Percentiles rank a stretch among this genome's conserved stretches.
Conservation (phyloP, 192 early-diverging fungal species). For the Gamsiella multidivaricata region DNA sequence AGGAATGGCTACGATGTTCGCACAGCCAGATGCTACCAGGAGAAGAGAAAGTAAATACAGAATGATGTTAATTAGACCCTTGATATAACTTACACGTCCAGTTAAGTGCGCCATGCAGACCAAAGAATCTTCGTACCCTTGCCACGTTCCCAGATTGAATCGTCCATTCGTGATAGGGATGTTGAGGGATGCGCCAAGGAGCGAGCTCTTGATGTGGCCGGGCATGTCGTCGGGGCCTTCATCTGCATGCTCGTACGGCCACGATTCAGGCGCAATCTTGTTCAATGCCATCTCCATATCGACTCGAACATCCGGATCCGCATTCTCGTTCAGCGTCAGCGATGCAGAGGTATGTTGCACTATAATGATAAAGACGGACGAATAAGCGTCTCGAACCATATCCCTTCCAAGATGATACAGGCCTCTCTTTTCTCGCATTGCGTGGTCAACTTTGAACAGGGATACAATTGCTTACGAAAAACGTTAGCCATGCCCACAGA, state of each 20-base stretch:
- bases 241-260: constrained; percentile 82
- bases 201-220: constrained; percentile 85
- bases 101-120: neutral
- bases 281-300: constrained; percentile 93
- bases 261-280: constrained; percentile 82
- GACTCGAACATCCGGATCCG: constrained; percentile 75
- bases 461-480: constrained; percentile 65
- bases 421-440: no score
- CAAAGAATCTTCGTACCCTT: constrained; percentile 63
- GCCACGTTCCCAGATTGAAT: constrained; percentile 87
- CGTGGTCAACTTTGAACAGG: neutral
- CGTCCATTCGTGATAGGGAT: constrained; percentile 87
- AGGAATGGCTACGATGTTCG: constrained; percentile 75
- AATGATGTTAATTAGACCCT: no score
- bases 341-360: constrained; percentile 94
- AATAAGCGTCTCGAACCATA: no score
- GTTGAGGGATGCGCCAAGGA: constrained; percentile 85
- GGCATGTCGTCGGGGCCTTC: constrained; percentile 95
- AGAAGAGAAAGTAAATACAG: neutral
- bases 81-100: neutral
- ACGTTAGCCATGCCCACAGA: constrained; percentile 86
- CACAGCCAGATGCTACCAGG: constrained; percentile 73
- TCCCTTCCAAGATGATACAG: neutral
- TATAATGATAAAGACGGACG: constrained; percentile 21
- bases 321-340: constrained; percentile 90